Percentiles rank a stretch among this genome's conserved stretches.
These are phyloP conservation scores for Termitomyces sp. DNA, from an alignment of 768 basidiomycete genomes.

Conservation along the genomic window DNA sequence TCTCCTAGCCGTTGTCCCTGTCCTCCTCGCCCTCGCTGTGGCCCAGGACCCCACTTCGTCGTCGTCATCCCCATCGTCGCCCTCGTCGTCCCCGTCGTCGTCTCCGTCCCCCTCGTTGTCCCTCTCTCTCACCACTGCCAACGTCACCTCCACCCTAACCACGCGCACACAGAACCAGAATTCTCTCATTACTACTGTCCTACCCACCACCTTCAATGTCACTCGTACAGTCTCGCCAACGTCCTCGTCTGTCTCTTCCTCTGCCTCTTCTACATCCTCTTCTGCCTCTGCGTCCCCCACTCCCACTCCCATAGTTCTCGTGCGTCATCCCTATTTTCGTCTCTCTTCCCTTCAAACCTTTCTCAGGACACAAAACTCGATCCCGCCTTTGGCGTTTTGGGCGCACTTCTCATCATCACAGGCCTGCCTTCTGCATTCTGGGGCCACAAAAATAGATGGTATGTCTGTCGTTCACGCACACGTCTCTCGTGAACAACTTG, in stretches of 20 bases:
- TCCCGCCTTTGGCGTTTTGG: conserved; percentile 87
- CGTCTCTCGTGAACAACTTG: conserved; percentile 17
- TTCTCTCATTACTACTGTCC: conserved; percentile 48
- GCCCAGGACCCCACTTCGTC: conserved; percentile 7
- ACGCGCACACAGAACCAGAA: conserved; percentile 47
- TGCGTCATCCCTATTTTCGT: conserved; percentile 19
- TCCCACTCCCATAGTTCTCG: conserved; percentile 42
- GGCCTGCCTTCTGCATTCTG: conserved; percentile 88
- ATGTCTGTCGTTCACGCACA: conserved; percentile 25
- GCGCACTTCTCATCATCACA: conserved; percentile 83
- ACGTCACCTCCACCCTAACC: conserved; percentile 45
- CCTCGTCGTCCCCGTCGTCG: conserved; percentile 19
- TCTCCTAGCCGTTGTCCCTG: conserved; percentile 14
- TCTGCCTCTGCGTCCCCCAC: conserved; percentile 45
- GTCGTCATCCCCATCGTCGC: conserved; percentile 26
- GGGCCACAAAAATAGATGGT: conserved; percentile 97
- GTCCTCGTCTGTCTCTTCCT: conserved; percentile 35
- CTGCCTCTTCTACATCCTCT: conserved; percentile 34
- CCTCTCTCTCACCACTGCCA: conserved; percentile 54
- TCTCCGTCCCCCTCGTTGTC: conserved; percentile 42
- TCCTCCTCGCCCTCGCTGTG: conserved; percentile 11
- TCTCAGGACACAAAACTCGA: conserved; percentile 66
- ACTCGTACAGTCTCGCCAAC: conserved; percentile 54
- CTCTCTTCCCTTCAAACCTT: conserved; percentile 23
- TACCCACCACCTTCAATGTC: conserved; percentile 64